Base-by-base conservation (phyloP, 2,329 filamentous ascomycete genomes). In the Alternaria consortialis region DNA sequence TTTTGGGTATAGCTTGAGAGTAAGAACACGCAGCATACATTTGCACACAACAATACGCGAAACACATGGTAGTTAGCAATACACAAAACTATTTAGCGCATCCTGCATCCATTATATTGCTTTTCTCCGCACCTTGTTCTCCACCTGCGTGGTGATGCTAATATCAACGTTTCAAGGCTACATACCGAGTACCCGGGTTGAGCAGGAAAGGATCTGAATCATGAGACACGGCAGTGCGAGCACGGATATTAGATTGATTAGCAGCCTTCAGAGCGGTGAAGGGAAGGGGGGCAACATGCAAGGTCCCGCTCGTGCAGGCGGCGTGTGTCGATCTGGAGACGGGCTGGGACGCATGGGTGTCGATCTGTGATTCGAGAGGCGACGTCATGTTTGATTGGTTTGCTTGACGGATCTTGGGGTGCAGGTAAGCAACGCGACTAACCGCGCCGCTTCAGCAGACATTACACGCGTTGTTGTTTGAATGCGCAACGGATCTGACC, bases 241-340 rank as follows among this genome's bases (percentile, higher is more conserved):
- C 40, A 29, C 42, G 23, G n/a, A 46, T 57, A 8, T 53, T n/a
- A 12, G 13, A 27, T 40, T 12, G 40, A 29, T 20, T 36, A 56
- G 48, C 43, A 54, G 48, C 46, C 46, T 58, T 37, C 43, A n/a
- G 34, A 61, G 53, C 65, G 59, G 48, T 67, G 62, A 61, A 53
- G 50, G 39, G 25, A 27, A 31, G 31, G 31, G 17, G 31, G 12
- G 43, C 12, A n/a, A 40, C 37, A 54, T 68, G 65, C 65, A 66
- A 65, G 65, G 57, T 58, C 64, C 66, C 66, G 62, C 58, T 53
- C 42, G 50, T 65, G 66, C 66, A 65, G 58, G 53, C 52, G 42
- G 46, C 53, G 52, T 58, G 39, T 42, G 39, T 42, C 58, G 61
- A 66, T 62, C 58, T 60, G 53, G 54, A 60, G 60, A 47, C 37